Conservation (phyloP, 2,329 filamentous ascomycete genomes). For the Exophiala phaeomuriformis region DNA sequence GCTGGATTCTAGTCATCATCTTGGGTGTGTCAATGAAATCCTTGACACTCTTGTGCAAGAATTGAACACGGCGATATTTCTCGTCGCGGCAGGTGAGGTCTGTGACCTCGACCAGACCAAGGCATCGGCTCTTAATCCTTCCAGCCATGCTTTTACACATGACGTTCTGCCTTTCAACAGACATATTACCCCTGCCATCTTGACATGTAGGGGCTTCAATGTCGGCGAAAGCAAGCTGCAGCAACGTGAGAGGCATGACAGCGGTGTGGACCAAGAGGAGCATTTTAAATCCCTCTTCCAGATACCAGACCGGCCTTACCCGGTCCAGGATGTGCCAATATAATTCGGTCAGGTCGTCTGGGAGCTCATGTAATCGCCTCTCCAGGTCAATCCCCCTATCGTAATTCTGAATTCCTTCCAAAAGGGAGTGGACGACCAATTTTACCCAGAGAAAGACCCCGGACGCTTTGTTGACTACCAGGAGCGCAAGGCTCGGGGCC, state of each 20-base stretch:
- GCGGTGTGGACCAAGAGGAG: neutral
- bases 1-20: too few relatives aligned
- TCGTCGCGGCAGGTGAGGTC: neutral
- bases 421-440: neutral
- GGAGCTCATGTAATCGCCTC: neutral
- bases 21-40: neutral
- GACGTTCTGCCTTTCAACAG: neutral
- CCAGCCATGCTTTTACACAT: neutral
- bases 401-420: conserved; percentile 1
- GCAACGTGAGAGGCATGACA: neutral
- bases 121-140: neutral
- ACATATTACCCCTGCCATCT: neutral
- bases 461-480: conserved; percentile 1
- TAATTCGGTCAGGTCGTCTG: neutral
- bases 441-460: conserved; percentile 17
- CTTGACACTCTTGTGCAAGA: neutral
- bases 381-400: neutral
- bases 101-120: neutral
- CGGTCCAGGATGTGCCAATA: conserved; percentile 1
- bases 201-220: too few relatives aligned
- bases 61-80: neutral
- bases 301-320: too few relatives aligned
- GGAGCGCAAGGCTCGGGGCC: neutral
- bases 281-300: neutral
- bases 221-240: neutral